These are phyloP conservation scores for Lineolata rhizophorae DNA, from an alignment of 495 filamentous ascomycete genomes.

Conservation along the genomic window DNA sequence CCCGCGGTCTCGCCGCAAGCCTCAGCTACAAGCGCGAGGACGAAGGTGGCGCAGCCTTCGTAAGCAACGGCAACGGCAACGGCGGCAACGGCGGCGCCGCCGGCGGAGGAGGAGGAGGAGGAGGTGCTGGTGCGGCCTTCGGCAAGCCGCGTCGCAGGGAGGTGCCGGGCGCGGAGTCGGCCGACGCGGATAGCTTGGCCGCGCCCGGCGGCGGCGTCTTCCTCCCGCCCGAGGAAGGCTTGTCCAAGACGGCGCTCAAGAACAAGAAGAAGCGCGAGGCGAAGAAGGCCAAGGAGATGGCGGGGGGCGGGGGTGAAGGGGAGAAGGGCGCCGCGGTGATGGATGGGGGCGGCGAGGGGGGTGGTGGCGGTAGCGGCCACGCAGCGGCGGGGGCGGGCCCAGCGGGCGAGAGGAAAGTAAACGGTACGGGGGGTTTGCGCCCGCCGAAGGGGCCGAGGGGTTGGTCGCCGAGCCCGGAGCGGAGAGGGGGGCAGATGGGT, in stretches of 20 bases:
- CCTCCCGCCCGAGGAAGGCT: constrained; percentile 31
- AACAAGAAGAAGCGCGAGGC: constrained; percentile 99
- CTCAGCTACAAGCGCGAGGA: constrained; percentile 95
- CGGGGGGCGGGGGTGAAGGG: constrained; percentile 28
- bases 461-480: too few relatives aligned
- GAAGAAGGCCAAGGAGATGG: constrained; percentile 73
- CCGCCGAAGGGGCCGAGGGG: too few relatives aligned
- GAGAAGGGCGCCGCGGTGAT: too few relatives aligned
- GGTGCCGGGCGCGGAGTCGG: constrained; percentile 63
- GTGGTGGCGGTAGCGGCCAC: too few relatives aligned
- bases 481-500: too few relatives aligned
- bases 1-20: constrained; percentile 69
- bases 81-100: constrained; percentile 24
- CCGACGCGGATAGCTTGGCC: constrained; percentile 30
- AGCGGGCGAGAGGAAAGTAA: too few relatives aligned
- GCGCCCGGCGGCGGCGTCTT: constrained; percentile 51
- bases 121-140: constrained; percentile 37
- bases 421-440: too few relatives aligned
- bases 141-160: constrained; percentile 44
- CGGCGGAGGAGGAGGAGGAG: too few relatives aligned
- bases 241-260: constrained; percentile 77
- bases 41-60: constrained; percentile 77
- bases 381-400: too few relatives aligned
- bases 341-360: too few relatives aligned
- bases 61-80: constrained; percentile 52